phyloP scores from a whole-genome alignment of 2,329 filamentous ascomycete genomes.

The Paracoccidioides brasiliensis region DNA sequence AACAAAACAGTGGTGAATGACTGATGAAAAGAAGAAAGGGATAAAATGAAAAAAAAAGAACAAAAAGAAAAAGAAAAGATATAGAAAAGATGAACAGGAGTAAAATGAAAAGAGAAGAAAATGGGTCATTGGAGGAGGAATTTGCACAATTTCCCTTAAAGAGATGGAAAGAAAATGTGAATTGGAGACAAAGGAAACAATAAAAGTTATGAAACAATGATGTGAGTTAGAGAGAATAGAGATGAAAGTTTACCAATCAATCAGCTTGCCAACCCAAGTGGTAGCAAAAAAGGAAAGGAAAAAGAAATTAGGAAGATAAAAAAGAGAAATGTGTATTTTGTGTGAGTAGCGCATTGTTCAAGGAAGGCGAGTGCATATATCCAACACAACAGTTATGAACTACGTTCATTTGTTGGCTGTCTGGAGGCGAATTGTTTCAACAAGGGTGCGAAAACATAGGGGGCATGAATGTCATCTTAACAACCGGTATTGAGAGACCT shows the following conservation, averaged over 20 bases:
- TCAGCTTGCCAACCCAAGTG: background rate
- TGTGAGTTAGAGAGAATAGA: background rate
- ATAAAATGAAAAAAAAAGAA: slow-evolving; percentile 17
- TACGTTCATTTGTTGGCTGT: background rate
- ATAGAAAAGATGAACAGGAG: slow-evolving; percentile 16
- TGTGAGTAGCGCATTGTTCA: background rate
- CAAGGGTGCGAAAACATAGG: background rate
- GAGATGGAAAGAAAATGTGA: slow-evolving; percentile 1
- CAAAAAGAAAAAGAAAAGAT: slow-evolving; percentile 15
- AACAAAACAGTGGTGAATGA: no score
- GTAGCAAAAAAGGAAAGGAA: background rate
- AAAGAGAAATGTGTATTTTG: background rate
- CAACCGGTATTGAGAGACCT: background rate
- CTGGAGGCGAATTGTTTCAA: background rate
- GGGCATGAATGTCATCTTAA: background rate
- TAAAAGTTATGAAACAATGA: background rate
- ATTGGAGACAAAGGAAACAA: slow-evolving; percentile 2
- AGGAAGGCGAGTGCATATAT: background rate
- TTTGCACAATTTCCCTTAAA: background rate
- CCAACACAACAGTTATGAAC: background rate
- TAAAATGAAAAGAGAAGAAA: slow-evolving; percentile 11
- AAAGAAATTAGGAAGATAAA: no score
- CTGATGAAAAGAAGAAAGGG: no score
- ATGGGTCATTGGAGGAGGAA: background rate
- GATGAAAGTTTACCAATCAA: background rate